Evolutionary conservation across 805 yeast genomes (phyloP), one percentile per base, ranked within the genome.

Genomic region (Ascoidea rubescens): DNA sequence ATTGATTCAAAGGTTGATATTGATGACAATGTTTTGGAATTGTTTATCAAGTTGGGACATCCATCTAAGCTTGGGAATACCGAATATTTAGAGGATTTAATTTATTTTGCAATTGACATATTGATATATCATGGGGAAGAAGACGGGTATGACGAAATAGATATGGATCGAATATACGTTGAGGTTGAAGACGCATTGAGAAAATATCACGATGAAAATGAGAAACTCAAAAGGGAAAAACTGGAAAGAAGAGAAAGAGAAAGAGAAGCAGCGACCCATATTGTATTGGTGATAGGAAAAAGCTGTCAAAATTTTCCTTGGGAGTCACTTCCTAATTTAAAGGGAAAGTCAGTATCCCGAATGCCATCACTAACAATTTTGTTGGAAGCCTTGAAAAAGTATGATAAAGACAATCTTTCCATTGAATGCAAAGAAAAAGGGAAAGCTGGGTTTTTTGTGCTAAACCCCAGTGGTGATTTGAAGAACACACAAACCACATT

Each of bases 401-500:
- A 47, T 33, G 16, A 55, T 12, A 48, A 50, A 10, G 55, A 54
- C 42, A 48, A 56, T n/a, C 14, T 47, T 8, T 21, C n/a, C 5
- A 21, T 45, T 17, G 5, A 21, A 2, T 21, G 14, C 7, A 31
- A 48, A 48, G 33, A 14, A 31, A 30, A 61, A 47, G 53, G 62
- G 46, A 52, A 57, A 2, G 62, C 59, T n/a, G 79, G 84, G 0
- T 74, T 77, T 32, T 84, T 82, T 65, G 64, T 93, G 17, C 67
- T 93, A 28, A 90, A 93, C 58, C 98, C 99, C 0, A 82, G 81
- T 0, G 81, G 82, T 4, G 97, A 93, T 62, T 71, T 93, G 50
- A 61, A 59, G 10, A 71, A 79, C 56, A 87, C 97, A 0, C 87
- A 87, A 60, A 64, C 64, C 1, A 68, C 71, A 47, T 82, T 87